These are phyloP conservation scores for Yarrowia phangngaensis DNA, from an alignment of 805 yeast species.

Conservation along the genomic window DNA sequence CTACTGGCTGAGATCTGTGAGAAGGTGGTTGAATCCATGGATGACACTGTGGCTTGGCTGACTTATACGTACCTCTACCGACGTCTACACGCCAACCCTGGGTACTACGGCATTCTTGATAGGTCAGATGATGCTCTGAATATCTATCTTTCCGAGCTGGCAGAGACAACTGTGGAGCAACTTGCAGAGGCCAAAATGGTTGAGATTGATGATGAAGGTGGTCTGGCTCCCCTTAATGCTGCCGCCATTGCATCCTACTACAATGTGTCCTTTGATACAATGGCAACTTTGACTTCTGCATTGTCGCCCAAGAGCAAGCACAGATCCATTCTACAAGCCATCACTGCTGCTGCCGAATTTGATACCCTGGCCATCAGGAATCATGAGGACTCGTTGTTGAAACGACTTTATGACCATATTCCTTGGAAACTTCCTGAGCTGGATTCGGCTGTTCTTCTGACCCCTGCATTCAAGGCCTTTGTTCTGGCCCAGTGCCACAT, in stretches of 20 bases:
- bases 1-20: constrained; percentile 71
- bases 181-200: constrained; percentile 55
- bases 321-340: constrained; percentile 57
- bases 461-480: constrained; percentile 67
- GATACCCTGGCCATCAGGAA: constrained; percentile 60
- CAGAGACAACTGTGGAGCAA: constrained; percentile 67
- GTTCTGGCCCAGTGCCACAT: constrained; percentile 77
- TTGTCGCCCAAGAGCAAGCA: constrained; percentile 56
- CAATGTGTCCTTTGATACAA: constrained; percentile 59
- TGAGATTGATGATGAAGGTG: constrained; percentile 48
- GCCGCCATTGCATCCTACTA: constrained; percentile 74
- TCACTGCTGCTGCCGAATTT: constrained; percentile 69
- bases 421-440: constrained; percentile 54
- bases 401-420: constrained; percentile 51
- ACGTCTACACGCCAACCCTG: constrained; percentile 75
- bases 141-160: constrained; percentile 75
- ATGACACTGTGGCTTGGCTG: constrained; percentile 87
- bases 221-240: constrained; percentile 59
- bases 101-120: constrained; percentile 77
- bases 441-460: constrained; percentile 38
- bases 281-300: constrained; percentile 54
- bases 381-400: constrained; percentile 52
- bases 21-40: constrained; percentile 59
- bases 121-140: constrained; percentile 65
- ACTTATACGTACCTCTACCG: constrained; percentile 80